Percentiles rank a stretch among this genome's conserved stretches.
Evolutionary conservation across 441 rosid species (phyloP).

Genomic region (Euphorbia schlechtendalii): DNA sequence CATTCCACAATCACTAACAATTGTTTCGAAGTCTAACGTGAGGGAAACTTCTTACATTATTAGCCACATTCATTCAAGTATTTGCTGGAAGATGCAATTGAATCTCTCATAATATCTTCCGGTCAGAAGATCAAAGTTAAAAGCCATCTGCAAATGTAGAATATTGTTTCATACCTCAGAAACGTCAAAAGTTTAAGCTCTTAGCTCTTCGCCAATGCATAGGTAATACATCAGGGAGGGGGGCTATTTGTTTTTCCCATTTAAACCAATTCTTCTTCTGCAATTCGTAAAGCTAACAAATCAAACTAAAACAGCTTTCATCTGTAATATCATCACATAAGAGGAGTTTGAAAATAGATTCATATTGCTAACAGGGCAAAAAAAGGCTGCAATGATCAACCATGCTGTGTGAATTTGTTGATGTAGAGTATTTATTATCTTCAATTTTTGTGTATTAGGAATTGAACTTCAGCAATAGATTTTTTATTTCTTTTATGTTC

Average conservation of each 20-base stretch:
- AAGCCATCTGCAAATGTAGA: conserved; percentile 17
- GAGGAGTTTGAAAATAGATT: too few species aligned
- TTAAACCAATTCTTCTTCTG: conserved; percentile 18
- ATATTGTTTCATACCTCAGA: conserved; percentile 23
- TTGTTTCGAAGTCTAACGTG: conserved; percentile 32
- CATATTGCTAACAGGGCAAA: conserved; percentile 14
- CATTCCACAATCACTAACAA: conserved; percentile 29
- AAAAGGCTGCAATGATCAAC: conserved; percentile 19
- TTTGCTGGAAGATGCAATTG: conserved; percentile 16
- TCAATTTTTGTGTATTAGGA: background rate
- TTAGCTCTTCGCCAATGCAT: conserved; percentile 21
- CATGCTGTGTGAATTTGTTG: conserved; percentile 31
- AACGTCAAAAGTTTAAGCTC: conserved; percentile 16
- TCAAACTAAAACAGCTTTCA: conserved; percentile 20
- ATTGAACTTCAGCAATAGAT: conserved; percentile 22
- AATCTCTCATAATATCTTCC: conserved; percentile 21
- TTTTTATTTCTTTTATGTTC: background rate
- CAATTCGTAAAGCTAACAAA: background rate
- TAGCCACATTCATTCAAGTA: conserved; percentile 18
- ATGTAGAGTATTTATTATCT: conserved; percentile 20
- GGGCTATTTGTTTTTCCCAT: conserved; percentile 7
- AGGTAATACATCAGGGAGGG: conserved; percentile 7
- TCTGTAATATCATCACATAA: conserved; percentile 30
- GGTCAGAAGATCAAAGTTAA: conserved; percentile 26
- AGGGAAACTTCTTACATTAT: conserved; percentile 15